Evolutionary conservation across 1,284 basidiomycete genomes (phyloP), one percentile per base, ranked within the genome.

Genomic region (Lentinula novae-zelandiae): DNA sequence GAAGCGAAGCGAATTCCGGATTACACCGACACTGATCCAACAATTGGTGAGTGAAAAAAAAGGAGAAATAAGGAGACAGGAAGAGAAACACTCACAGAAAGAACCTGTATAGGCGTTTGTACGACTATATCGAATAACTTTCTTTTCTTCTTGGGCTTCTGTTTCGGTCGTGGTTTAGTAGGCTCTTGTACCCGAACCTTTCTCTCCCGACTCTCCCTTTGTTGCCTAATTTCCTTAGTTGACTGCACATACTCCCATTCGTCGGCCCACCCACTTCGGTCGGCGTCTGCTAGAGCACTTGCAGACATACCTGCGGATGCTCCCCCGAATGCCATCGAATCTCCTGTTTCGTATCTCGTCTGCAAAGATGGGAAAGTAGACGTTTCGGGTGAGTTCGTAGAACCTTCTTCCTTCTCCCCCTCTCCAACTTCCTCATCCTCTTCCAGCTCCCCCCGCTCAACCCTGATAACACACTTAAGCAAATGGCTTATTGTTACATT

Each of bases 91-190:
- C 89, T 77, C 62, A 93, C 92, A 7, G 91, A 92, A 57, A 93
- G 81, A 60, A 94, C 85, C 60, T 89, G 84, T 33, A 95, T 80
- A 0, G 93, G 92, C 0, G 85, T 85, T 68, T 93, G 92, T 60
- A 98, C 87, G 55, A 95, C 89, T 67, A 98, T 95, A 73, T 98
- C 96, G 74, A 92, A 95, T 69, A 91, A 73, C 73, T 93, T 95
- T 64, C 85, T 80, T 70, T 84, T 89, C 46, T 89, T 85, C 71
- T 86, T 88, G 13, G 82, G 67, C 67, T 93, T 92, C 6, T 89
- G 85, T 71, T 86, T 88, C 13, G 82, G 67, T 67, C 93, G 91
- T 6, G 90, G 40, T 36, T 57, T 44, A n/a, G 20, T 10, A n/a
- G 44, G 54, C 5, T 46, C 33, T 22, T 56, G 54, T 1, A 56